phyloP scores from a whole-genome alignment of 2,329 filamentous ascomycete genomes.

The Colletotrichum lupini region DNA sequence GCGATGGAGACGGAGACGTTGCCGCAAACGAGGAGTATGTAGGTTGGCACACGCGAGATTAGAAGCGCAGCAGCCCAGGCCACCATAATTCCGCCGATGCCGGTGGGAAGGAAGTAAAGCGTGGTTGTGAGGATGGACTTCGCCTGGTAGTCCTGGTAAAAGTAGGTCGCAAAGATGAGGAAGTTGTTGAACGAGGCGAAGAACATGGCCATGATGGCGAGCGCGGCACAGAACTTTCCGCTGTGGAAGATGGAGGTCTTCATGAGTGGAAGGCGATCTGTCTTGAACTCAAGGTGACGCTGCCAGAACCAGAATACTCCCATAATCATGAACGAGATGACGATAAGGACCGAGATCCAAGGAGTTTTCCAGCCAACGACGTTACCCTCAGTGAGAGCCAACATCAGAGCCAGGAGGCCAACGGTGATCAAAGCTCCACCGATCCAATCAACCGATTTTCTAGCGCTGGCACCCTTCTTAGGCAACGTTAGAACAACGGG shows the following conservation, averaged over 20 bases:
- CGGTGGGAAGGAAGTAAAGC: conserved; percentile 75
- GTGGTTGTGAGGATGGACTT: conserved; percentile 73
- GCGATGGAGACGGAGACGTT: conserved; percentile 65
- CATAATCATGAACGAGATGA: conserved; percentile 67
- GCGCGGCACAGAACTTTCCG: conserved; percentile 69
- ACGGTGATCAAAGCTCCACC: conserved; percentile 72
- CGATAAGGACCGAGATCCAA: conserved; percentile 70
- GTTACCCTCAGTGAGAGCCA: conserved; percentile 76
- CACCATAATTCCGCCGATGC: conserved; percentile 68
- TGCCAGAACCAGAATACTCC: conserved; percentile 71
- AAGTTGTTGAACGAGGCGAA: conserved; percentile 77
- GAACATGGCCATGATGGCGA: conserved; percentile 74
- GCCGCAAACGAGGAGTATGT: conserved; percentile 67
- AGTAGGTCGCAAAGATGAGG: conserved; percentile 75
- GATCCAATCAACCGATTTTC: conserved; percentile 72
- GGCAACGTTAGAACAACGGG: conserved; percentile 50
- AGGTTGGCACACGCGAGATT: conserved; percentile 67
- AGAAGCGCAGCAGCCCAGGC: conserved; percentile 66
- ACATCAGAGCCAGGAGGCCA: conserved; percentile 71
- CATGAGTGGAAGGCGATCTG: conserved; percentile 67
- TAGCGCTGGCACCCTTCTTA: conserved; percentile 44
- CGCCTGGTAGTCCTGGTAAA: conserved; percentile 75
- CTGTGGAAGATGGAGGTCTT: conserved; percentile 73
- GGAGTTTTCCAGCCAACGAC: conserved; percentile 74
- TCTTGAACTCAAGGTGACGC: conserved; percentile 65